Evolutionary conservation across 2,329 filamentous ascomycete genomes (phyloP), one percentile per base, ranked within the genome.

Genomic region (Stachybotrys echinatus): DNA sequence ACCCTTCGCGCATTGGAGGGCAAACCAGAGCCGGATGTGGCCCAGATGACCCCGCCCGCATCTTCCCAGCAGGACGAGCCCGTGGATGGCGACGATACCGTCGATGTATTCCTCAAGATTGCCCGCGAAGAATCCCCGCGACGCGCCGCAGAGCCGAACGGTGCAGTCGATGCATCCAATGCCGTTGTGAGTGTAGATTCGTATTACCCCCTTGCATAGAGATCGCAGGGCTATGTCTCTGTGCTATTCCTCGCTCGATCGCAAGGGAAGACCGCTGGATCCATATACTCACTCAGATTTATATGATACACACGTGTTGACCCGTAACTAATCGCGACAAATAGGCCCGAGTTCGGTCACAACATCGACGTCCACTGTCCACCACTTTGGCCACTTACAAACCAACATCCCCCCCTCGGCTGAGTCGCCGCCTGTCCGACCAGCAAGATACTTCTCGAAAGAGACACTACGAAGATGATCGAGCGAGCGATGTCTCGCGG

Each of bases 31-130:
- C 54, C 60, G 22, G 56, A 63, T 20, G 54, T 50, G 45, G 57
- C 62, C 45, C 69, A 69, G 22, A 66, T 68, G 55, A 71, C 72
- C n/a, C 69, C 71, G 6, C 68, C 70, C 19, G 65, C 71, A 51
- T 71, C 72, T 2, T 65, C 65, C 14, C 45, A 65, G 54, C 55
- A 65, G 14, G 42, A 45, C 58, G 54, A 66, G 58, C 43, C 61
- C 59, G 50, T 58, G 10, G 61, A 77, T 47, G 68, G 65, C 40
- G 80, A 83, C 48, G 80, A 81, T 54, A 78, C 73, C 4, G 77
- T 77, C 38, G 80, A 84, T 54, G 68, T 83, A 39, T 84, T 83
- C 54, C 72, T 84, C 52, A 76, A 71, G 48, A 83, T 84, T 52
- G 80, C 80, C 12, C 70, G 75, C 12, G 78, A 83, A 51, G 79